Conservation (phyloP, 768 basidiomycete genomes). For the Mycena haematopus region DNA sequence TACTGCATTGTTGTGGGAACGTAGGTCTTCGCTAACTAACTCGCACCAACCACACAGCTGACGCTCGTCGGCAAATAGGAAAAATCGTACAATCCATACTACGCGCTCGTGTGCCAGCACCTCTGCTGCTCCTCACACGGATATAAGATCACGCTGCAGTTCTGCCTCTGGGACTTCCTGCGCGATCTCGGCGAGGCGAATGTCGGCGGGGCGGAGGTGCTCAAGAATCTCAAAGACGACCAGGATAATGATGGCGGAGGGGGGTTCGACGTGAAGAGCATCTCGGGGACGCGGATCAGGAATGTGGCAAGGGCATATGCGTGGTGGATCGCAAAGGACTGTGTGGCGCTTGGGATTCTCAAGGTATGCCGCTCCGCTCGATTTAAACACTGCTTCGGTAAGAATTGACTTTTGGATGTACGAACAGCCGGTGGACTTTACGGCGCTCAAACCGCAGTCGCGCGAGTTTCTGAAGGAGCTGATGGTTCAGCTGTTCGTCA, state of each 20-base stretch:
- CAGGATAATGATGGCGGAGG: conserved; percentile 43
- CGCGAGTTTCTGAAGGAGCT: conserved; percentile 73
- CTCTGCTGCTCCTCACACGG: conserved; percentile 81
- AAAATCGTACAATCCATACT: conserved; percentile 93
- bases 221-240: conserved; percentile 67
- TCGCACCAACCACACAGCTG: background rate
- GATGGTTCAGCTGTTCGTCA: conserved; percentile 71
- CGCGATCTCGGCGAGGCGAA: conserved; percentile 86
- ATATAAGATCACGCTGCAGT: conserved; percentile 92
- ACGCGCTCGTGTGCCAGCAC: conserved; percentile 86
- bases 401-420: background rate
- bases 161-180: conserved; percentile 95
- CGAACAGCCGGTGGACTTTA: conserved; percentile 86
- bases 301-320: conserved; percentile 88
- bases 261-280: conserved; percentile 54
- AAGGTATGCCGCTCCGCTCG: conserved; percentile 65
- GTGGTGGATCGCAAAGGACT: conserved; percentile 93
- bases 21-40: conserved; percentile 47
- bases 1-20: conserved; percentile 92
- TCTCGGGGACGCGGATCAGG: conserved; percentile 61
- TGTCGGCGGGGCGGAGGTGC: conserved; percentile 80
- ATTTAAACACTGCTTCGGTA: background rate
- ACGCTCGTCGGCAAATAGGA: conserved; percentile 58
- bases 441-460: conserved; percentile 67
- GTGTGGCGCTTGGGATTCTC: conserved; percentile 73